These are phyloP conservation scores for Suillus placidus DNA, from an alignment of 768 basidiomycete genomes.

Conservation along the genomic window DNA sequence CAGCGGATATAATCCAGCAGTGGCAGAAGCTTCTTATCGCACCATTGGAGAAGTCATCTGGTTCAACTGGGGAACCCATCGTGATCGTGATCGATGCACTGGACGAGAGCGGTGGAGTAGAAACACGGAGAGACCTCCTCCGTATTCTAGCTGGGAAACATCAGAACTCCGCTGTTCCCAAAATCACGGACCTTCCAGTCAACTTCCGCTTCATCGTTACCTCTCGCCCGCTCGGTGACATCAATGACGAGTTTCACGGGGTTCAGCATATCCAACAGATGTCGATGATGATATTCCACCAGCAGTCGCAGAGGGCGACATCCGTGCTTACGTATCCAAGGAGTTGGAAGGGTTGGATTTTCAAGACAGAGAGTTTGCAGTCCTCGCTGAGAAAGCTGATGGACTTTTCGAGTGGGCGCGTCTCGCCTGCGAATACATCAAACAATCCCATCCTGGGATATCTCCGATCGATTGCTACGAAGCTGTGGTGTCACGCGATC, in stretches of 20 bases:
- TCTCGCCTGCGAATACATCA: slow-evolving; percentile 12
- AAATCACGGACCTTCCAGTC: not conserved
- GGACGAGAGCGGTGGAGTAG: slow-evolving; percentile 18
- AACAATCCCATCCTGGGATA: not conserved
- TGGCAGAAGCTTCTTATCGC: slow-evolving; percentile 2
- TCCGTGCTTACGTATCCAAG: not conserved
- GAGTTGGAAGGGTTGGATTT: not conserved
- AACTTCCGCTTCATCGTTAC: slow-evolving; percentile 16
- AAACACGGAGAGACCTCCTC: slow-evolving; percentile 3
- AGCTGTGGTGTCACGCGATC: not conserved
- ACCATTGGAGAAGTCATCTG: not conserved
- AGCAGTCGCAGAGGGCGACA: not conserved
- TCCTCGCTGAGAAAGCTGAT: not conserved
- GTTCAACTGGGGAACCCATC: slow-evolving; percentile 9
- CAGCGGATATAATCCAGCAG: not conserved
- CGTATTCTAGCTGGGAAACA: not conserved
- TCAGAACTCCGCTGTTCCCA: not conserved
- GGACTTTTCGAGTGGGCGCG: slow-evolving; percentile 8
- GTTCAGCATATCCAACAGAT: not conserved
- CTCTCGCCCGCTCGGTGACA: slow-evolving; percentile 1
- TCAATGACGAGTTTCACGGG: not conserved
- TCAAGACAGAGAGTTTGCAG: not conserved
- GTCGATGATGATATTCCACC: not conserved
- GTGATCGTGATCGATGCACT: slow-evolving; percentile 30
- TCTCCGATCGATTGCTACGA: not conserved